Conservation (phyloP, 2,329 filamentous ascomycete genomes). For the Fonsecaea nubica region DNA sequence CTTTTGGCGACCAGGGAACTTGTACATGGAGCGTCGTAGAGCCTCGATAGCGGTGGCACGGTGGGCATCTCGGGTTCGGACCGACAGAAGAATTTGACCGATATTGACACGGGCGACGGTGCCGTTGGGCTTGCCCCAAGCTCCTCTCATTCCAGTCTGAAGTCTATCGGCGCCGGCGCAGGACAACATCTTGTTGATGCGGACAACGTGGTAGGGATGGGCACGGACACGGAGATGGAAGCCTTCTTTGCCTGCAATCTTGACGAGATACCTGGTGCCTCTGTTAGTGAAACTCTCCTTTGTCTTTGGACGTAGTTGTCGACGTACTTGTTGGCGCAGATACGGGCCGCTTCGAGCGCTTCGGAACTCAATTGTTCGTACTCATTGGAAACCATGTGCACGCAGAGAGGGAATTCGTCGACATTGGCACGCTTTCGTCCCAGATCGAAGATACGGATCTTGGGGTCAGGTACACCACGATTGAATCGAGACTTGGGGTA, state of each 20-base stretch:
- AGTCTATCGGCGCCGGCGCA: slow-evolving; percentile 99
- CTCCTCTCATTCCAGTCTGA: slow-evolving; percentile 99
- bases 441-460: slow-evolving; percentile 97
- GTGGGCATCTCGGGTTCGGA: slow-evolving; percentile 95
- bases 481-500: slow-evolving; percentile 99
- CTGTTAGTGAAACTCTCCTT: slow-evolving; percentile 24
- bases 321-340: slow-evolving; percentile 97
- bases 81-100: slow-evolving; percentile 96
- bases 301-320: slow-evolving; percentile 11
- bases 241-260: slow-evolving; percentile 72
- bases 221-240: slow-evolving; percentile 78
- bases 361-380: slow-evolving; percentile 99
- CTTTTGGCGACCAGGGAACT: slow-evolving; percentile 99
- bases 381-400: slow-evolving; percentile 99
- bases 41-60: slow-evolving; percentile 94
- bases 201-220: slow-evolving; percentile 99
- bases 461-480: slow-evolving; percentile 88
- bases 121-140: slow-evolving; percentile 99
- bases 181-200: slow-evolving; percentile 99
- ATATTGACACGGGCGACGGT: slow-evolving; percentile 99
- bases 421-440: slow-evolving; percentile 98
- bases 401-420: slow-evolving; percentile 99
- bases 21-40: slow-evolving; percentile 99
- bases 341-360: slow-evolving; percentile 99
- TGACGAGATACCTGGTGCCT: slow-evolving; percentile 66